Evolutionary conservation across 2,329 filamentous ascomycete species (phyloP), one percentile per base, ranked within the genome.

Genomic region (Epichloe typhina): DNA sequence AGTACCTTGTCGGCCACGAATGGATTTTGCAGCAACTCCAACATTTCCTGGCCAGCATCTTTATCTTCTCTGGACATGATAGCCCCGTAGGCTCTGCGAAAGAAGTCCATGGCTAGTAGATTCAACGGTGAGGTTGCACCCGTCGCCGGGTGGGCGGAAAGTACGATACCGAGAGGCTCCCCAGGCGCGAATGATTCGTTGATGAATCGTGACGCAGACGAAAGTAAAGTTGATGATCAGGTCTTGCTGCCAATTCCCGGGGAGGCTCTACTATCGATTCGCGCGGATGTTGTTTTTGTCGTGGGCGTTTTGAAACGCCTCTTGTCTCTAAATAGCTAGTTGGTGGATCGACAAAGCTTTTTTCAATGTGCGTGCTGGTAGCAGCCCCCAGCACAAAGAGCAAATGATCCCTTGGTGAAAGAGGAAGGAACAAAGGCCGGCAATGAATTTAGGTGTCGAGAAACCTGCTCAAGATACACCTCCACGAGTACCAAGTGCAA

Each of bases 1-100:
- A 41, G 38, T 51, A 53, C 46, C 50, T 48, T 39, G 13, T 47
- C 35, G 19, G 45, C 65, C 47, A 67, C 67, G 56, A 78, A 79
- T 9, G 76, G 76, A 53, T 77, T 66, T 52, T 72, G 63, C 12
- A 80, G 62, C 45, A 79, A 62, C 3, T 72, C 61, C 37, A 78
- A 64, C 50, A 78, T 63, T 61, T 76, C 65, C 45, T 71, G 54
- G 33, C 65, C 71, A 1, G 67, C 57, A 51, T 69, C 66, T 26
- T 53, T 49, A 8, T 53, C 42, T 12, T 52, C 45, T 33, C 51
- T 38, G 19, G 43, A 11, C 23, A 43, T n/a, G 15, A 52, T 17
- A 26, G 40, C 47, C 37, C 47, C 15, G 26, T 19, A 17, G 5
- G 23, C 38, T 46, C 40, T 19, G 19, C 6, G 46, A 33, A 19